Evolutionary conservation across 2,329 filamentous ascomycete species (phyloP).

Genomic region (Cordyceps farinosa): DNA sequence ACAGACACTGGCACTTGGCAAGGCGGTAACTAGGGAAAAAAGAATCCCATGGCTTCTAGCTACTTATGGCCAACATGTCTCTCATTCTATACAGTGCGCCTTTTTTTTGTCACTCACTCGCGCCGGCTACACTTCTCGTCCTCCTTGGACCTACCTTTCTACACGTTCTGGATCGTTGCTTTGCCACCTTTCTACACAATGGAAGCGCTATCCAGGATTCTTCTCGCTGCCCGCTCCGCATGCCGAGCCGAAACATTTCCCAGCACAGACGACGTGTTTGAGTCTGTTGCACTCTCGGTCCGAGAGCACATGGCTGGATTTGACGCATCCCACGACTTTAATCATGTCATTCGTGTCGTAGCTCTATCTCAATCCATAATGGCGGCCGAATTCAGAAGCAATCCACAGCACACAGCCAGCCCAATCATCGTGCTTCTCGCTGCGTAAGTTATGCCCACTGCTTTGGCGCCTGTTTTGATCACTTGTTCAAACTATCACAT

Average conservation of each 20-base stretch:
- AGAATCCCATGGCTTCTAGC: no score
- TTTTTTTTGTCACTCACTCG: no score
- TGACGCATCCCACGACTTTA: slow-evolving; percentile 85
- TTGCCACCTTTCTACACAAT: neutral
- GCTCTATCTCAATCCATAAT: slow-evolving; percentile 66
- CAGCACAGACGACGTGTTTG: neutral
- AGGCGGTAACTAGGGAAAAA: no score
- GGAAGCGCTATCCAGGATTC: slow-evolving; percentile 1
- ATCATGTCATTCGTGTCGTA: slow-evolving; percentile 76
- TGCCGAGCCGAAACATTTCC: neutral
- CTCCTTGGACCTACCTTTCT: no score
- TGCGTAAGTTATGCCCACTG: neutral
- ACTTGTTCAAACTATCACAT: slow-evolving; percentile 44
- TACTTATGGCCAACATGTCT: no score
- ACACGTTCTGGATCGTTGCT: no score
- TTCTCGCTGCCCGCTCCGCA: neutral
- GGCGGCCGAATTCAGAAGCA: slow-evolving; percentile 38
- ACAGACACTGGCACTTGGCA: no score
- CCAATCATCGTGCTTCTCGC: neutral
- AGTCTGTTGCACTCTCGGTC: neutral
- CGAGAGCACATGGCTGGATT: slow-evolving; percentile 69
- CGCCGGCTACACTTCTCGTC: no score
- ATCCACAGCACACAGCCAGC: neutral
- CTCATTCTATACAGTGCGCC: no score
- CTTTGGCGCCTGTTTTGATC: neutral